Percentiles rank a stretch among this genome's conserved stretches.
Evolutionary conservation across 306 rosid genomes (phyloP).

Genomic region (Casuarina glauca): DNA sequence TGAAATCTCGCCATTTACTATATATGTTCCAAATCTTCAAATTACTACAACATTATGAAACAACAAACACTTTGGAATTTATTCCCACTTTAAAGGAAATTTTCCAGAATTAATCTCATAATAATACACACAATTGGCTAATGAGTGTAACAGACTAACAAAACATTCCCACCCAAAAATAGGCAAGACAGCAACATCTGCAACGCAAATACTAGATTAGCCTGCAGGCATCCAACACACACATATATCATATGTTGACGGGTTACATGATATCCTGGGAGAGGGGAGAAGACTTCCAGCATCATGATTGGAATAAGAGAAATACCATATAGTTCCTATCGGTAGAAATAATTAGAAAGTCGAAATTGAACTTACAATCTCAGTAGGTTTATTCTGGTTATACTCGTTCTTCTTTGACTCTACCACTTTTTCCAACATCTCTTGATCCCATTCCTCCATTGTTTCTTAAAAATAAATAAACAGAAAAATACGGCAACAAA

Average conservation of each 20-base stretch:
- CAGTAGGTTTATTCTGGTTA: constrained; percentile 94
- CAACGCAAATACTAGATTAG: neutral
- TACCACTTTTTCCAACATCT: constrained; percentile 87
- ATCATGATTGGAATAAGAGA: neutral
- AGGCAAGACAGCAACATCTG: neutral
- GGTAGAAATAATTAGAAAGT: neutral
- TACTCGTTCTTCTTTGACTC: constrained; percentile 82
- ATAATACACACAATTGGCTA: neutral
- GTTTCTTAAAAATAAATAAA: constrained; percentile 47
- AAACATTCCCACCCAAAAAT: constrained; percentile 1
- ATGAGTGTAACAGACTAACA: neutral
- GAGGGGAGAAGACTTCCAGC: neutral
- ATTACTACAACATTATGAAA: neutral
- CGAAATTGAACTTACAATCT: constrained; percentile 59
- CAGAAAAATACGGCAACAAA: constrained; percentile 3
- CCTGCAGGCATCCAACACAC: neutral
- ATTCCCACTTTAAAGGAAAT: neutral
- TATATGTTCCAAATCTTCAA: neutral
- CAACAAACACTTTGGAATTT: neutral
- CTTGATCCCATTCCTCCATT: constrained; percentile 99
- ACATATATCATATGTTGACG: neutral
- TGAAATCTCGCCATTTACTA: neutral
- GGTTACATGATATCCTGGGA: neutral
- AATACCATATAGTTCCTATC: neutral
- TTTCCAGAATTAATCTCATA: neutral